These are phyloP conservation scores for Aspergillus sp. DNA, from an alignment of 2,329 filamentous ascomycete genomes.

Conservation along the genomic window DNA sequence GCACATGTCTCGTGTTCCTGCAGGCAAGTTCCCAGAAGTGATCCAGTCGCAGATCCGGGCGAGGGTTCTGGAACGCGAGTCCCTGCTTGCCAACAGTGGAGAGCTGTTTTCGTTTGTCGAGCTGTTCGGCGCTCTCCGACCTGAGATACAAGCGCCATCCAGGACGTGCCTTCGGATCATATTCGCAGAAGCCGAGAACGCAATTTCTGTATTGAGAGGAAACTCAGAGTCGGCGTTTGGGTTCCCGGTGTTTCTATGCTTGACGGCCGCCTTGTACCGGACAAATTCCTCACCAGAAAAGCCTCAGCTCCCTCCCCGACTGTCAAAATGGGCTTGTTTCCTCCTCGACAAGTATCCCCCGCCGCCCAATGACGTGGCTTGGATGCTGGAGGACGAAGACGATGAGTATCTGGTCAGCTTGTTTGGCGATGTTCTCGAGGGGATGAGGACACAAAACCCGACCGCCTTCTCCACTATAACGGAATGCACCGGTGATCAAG, in stretches of 20 bases:
- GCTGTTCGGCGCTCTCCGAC: constrained; percentile 20
- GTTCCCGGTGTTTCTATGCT: constrained; percentile 25
- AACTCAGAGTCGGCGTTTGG: constrained; percentile 16
- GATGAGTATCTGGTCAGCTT: constrained; percentile 13
- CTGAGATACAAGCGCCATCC: constrained; percentile 15
- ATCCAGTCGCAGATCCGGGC: constrained; percentile 20
- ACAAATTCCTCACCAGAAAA: constrained; percentile 6
- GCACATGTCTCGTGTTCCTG: constrained; percentile 22
- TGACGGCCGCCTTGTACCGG: constrained; percentile 20
- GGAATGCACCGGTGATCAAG: constrained; percentile 11
- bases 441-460: constrained; percentile 6
- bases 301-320: constrained; percentile 20
- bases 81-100: constrained; percentile 24
- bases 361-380: constrained; percentile 22
- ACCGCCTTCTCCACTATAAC: constrained; percentile 9
- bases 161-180: constrained; percentile 17
- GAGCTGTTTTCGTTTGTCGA: constrained; percentile 27
- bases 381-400: constrained; percentile 20
- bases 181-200: constrained; percentile 10
- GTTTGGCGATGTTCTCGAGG: constrained; percentile 17
- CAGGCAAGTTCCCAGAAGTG: constrained; percentile 18
- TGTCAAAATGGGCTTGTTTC: constrained; percentile 28
- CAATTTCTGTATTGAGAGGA: constrained; percentile 11
- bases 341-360: constrained; percentile 25
- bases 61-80: constrained; percentile 24